phyloP scores from a whole-genome alignment of 805 yeast genomes.

The Spathaspora boniae region DNA sequence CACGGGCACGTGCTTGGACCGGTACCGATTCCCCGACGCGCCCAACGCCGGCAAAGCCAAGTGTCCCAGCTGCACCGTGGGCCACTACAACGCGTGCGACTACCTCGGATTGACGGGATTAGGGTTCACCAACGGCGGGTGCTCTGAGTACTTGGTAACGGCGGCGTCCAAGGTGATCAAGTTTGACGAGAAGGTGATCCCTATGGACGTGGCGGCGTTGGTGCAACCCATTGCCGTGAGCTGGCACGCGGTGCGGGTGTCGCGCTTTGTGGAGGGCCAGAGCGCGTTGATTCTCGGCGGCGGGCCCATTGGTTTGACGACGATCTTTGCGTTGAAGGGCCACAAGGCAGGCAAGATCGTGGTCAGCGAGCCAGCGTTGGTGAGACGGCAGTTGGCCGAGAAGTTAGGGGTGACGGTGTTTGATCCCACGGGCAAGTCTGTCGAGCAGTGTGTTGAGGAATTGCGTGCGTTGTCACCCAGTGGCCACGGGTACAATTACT shows the following conservation, averaged over 20 bases:
- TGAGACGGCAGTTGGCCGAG: slow-evolving; percentile 55
- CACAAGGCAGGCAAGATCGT: slow-evolving; percentile 39
- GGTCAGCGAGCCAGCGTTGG: slow-evolving; percentile 55
- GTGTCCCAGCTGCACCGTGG: slow-evolving; percentile 49
- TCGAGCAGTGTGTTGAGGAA: slow-evolving; percentile 34
- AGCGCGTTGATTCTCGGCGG: slow-evolving; percentile 56
- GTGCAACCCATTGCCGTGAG: slow-evolving; percentile 58
- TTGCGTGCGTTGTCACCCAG: slow-evolving; percentile 36
- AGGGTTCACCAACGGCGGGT: slow-evolving; percentile 55
- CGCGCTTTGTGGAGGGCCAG: slow-evolving; percentile 39
- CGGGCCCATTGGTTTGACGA: slow-evolving; percentile 62
- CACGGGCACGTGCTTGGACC: slow-evolving; percentile 54
- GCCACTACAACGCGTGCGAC: slow-evolving; percentile 51
- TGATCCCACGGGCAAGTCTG: slow-evolving; percentile 43
- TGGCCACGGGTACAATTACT: slow-evolving; percentile 44
- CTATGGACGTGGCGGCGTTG: slow-evolving; percentile 47
- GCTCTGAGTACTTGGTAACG: slow-evolving; percentile 46
- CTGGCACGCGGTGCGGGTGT: slow-evolving; percentile 53
- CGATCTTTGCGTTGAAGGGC: slow-evolving; percentile 51
- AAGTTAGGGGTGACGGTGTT: slow-evolving; percentile 46
- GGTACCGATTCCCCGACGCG: slow-evolving; percentile 35
- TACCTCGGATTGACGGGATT: slow-evolving; percentile 51
- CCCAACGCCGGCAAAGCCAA: slow-evolving; percentile 18
- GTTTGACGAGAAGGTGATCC: slow-evolving; percentile 38
- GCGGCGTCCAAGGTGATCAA: slow-evolving; percentile 36